Base-by-base conservation (phyloP, 768 basidiomycete species). In the Russula brevipes region DNA sequence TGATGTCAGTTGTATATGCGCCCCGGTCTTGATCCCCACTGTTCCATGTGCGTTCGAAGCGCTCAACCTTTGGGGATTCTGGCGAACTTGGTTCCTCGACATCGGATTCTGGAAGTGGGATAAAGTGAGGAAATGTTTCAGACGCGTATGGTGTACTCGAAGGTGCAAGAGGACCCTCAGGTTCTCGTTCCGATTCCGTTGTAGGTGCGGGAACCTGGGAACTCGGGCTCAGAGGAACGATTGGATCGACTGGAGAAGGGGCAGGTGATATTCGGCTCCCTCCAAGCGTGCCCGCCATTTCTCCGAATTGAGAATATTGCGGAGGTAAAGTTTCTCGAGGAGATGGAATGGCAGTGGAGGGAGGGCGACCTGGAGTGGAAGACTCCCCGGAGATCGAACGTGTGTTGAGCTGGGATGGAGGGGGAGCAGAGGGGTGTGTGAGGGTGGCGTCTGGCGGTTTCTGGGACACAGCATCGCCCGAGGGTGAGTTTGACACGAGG, bases 81-180 rank as follows among this genome's bases (percentile, higher is more conserved):
- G 55, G 38, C 6, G 17, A 11, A 8, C 17, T 41, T n/a, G 52
- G 41, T 16, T 62, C 61, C 24, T 62, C 61, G 3, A 30, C 47
- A 36, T 62, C 61, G 10, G 61, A 62, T 10, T 62, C 56, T 11
- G 61, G 61, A 16, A 62, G 55, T 8, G 61, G 61, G 17, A 57
- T 36, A 30, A 51, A 33, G 11, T 12, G 10, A 31, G 61, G 61
- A 38, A 4, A 24, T 30, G 35, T 14, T 31, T 35, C 33, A 19
- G 24, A n/a, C 5, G 14, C 35, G 17, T 19, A 30, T 0, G 4
- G 39, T 35, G 12, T 3, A 11, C 30, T 41, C 4, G n/a, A 45
- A 45, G 19, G 36, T 24, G 16, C 30, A 16, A 17, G 17, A 46
- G 17, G 41, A 4, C 1, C 16, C 41, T 35, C 54, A 46, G 2